A percentile compares a stretch with the other conserved stretches of the same genome.
Conservation (phyloP, 1,284 basidiomycete genomes). For the Chiua sp. region DNA sequence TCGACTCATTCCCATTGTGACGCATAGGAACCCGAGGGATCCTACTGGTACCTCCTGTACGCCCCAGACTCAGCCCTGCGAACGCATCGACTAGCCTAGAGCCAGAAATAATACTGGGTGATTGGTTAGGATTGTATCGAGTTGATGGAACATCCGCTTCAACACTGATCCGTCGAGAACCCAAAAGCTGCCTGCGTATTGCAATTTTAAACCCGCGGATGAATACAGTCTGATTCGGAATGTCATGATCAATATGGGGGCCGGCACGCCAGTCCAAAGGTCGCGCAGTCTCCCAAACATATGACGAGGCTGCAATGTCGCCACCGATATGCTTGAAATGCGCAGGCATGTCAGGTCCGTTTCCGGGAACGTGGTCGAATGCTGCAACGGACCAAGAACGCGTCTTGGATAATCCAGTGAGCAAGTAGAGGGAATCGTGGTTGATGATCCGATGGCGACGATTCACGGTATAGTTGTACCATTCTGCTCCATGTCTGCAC, state of each 20-base stretch:
- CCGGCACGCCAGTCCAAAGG: conserved; percentile 13
- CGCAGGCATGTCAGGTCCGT: not conserved
- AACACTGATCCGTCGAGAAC: conserved; percentile 5
- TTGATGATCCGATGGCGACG: conserved; percentile 5
- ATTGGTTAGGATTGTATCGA: not conserved
- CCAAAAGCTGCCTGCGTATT: conserved; percentile 4
- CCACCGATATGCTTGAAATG: not conserved
- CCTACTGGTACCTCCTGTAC: not conserved
- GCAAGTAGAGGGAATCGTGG: conserved; percentile 17
- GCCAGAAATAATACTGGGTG: not conserved
- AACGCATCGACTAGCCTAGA: not conserved
- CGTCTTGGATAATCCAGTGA: conserved; percentile 18
- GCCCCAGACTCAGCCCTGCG: not conserved
- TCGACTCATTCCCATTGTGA: not conserved
- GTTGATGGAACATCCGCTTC: conserved; percentile 9
- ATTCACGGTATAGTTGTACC: conserved; percentile 17
- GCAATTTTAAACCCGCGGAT: conserved; percentile 21
- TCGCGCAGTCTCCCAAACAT: conserved; percentile 4
- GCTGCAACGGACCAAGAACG: conserved; percentile 13
- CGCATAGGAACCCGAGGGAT: not conserved
- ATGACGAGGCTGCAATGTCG: not conserved
- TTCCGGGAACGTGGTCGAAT: conserved; percentile 1
- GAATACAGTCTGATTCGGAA: conserved; percentile 16
- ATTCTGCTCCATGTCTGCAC: conserved; percentile 4
- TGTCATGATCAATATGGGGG: not conserved